Evolutionary conservation across 345 rosid species (phyloP), one percentile per base, ranked within the genome.

Genomic region (Psidium guajava): DNA sequence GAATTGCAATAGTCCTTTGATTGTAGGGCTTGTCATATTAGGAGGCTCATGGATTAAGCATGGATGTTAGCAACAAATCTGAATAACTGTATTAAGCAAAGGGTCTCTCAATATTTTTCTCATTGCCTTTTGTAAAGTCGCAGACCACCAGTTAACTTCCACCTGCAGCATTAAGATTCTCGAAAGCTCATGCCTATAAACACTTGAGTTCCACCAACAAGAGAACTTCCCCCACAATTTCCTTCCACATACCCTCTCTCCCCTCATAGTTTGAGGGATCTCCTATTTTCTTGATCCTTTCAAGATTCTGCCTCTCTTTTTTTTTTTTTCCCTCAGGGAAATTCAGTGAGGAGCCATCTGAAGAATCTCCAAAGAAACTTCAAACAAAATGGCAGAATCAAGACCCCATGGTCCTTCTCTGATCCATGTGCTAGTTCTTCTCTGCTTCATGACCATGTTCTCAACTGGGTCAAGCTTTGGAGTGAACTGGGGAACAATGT

Each of bases 401-500:
- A 22, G 51, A 27, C 84, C 87, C 85, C 57, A 51, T 36, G 3
- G 28, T 56, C 83, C 82, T 3, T 83, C 28, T 87, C 86, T 83
- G 42, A 77, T 49, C 18, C 6, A 25, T 69, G 24, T 82, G 56
- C 36, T 87, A 69, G 36, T 81, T 69, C 57, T 85, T 83, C 86
- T 84, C 40, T 55, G 86, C 50, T 40, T 74, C 53, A 12, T 85
- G 86, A 69, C 77, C 77, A 8, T 69, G 77, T 69, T 18, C 77
- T 1, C 77, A 18, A 8, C 11, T 32, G 77, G 77, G 11, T 82
- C 73, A 14, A 77, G 90, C 58, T 86, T 92, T 73, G 93, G 95
- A 56, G 91, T 92, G 32, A 96, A 96, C 92, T 96, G 98, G 98
- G 96, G 98, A 27, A 95, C 96, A 53, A 92, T 92, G 92, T 88